Base-by-base conservation (phyloP, 2,329 filamentous ascomycete genomes). In the Verticillium longisporum region DNA sequence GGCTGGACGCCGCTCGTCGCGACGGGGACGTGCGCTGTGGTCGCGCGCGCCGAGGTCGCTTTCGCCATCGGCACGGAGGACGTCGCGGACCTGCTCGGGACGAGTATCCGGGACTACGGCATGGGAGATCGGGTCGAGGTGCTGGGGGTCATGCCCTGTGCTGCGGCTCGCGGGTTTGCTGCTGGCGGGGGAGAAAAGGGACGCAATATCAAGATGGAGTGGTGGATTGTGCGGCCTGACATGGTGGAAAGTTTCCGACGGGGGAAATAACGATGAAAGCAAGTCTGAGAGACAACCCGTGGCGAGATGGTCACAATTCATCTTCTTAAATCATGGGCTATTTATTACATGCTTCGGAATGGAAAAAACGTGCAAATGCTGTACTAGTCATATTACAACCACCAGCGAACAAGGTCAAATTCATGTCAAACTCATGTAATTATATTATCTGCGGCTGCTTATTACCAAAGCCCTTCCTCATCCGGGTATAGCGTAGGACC, bases 401-500 rank as follows among this genome's bases (percentile, higher is more conserved):
- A 26, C 26, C 26, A 26, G 34, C 11, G 34, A 36, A 36, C 34
- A 36, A 36, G 26, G 26, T n/a, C n/a, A n/a, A n/a, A n/a, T 26
- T 26, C 3, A 26, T 26, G 3, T 26, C 26, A 3, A 26, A 26
- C 26, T 26, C 41, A 41, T 9, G 13, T 21, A 50, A 26, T 9
- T 50, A 50, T 50, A 50, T 50, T 50, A 50, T 3, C 21, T 13
- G 41, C 41, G 41, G 21, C 4, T 50, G n/a, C n/a, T 50, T 50
- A 50, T 50, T 50, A 50, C 41, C 41, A 50, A 50, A 11, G 6
- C 41, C 41, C 41, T 50, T 37, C 56, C 13, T 58, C 37, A 58
- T 58, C 56, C 56, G 56, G 56, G 56, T 58, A 58, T 58, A 45
- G 33, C 56, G 21, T 45, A 58, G 56, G 56, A 58, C 37, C 21